Conservation (phyloP, 2,329 filamentous ascomycete species). For the Aspergillus piperis region DNA sequence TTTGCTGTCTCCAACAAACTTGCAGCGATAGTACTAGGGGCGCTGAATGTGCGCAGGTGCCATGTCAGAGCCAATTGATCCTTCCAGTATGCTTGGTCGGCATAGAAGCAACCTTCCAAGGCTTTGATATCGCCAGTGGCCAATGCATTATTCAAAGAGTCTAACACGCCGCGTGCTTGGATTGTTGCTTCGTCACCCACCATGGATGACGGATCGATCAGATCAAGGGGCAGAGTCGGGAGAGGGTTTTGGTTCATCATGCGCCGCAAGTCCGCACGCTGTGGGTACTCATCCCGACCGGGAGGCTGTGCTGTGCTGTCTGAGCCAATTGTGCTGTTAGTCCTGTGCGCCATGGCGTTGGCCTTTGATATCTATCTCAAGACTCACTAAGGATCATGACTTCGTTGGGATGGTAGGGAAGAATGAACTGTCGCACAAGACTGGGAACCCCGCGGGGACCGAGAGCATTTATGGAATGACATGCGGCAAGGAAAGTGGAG, state of each 20-base stretch:
- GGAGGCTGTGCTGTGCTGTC: neutral
- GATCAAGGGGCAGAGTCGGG: slow-evolving; percentile 20
- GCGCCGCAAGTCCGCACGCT: slow-evolving; percentile 22
- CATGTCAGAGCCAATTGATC: slow-evolving; percentile 42
- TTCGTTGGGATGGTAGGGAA: neutral
- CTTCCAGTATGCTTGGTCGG: slow-evolving; percentile 41
- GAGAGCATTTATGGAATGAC: neutral
- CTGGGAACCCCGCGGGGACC: neutral
- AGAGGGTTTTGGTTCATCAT: slow-evolving; percentile 30
- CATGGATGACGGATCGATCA: slow-evolving; percentile 17
- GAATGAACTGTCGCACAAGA: neutral
- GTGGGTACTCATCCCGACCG: slow-evolving; percentile 14
- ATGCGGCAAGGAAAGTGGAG: neutral
- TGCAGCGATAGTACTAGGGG: slow-evolving; percentile 24
- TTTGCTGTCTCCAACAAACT: slow-evolving; percentile 16
- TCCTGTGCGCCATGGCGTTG: neutral
- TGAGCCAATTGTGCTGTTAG: neutral
- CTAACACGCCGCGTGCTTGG: slow-evolving; percentile 11
- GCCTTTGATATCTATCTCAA: neutral
- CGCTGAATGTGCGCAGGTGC: slow-evolving; percentile 39
- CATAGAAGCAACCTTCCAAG: slow-evolving; percentile 33
- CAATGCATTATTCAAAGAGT: slow-evolving; percentile 18
- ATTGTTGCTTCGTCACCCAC: slow-evolving; percentile 15
- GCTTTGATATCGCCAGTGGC: slow-evolving; percentile 19
- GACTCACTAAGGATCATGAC: neutral